Evolutionary conservation across 2,329 filamentous ascomycete genomes (phyloP), one percentile per base, ranked within the genome.

Genomic region (Venturia asperata): DNA sequence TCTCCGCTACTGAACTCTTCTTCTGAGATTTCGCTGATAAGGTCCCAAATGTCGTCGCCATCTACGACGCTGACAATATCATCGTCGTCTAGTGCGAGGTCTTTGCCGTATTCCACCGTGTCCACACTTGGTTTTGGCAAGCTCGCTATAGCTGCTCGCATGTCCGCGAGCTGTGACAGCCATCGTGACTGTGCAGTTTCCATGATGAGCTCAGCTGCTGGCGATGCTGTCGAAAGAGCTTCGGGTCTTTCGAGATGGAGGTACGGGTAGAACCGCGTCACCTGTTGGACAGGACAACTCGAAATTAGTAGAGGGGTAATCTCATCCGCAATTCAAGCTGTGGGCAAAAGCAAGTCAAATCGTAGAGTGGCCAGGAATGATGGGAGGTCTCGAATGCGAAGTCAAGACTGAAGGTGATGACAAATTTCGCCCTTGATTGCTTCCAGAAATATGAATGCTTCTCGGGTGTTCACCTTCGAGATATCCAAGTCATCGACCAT

Each of bases 1-100:
- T 90, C 78, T 65, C 83, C 89, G 70, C 86, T 88, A 71, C 84
- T 88, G 73, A 83, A 81, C 9, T 83, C 80, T 65, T 87, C 87
- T 24, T 86, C 85, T 30, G 89, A 87, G 61, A 83, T 83, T 62
- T 92, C 88, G 66, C 87, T 91, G 72, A 96, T 91, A 66, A 95
- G 86, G 74, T 97, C 92, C 93, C 93, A 97, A 11, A 97, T 87
- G 76, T 97, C 92, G 66, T 93, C 89, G 5, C 85, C 84, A 21
- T 83, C 85, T 55, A 83, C 85, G 5, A 52, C 62, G 15, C 19
- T 43, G 2, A 47, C 30, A 15, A 64, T 55, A 4, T 80, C 83
- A 42, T 90, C 87, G 10, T 91, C 85, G 67, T 90, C 87, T 62
- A 87, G 77, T 55, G 87, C 80, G 43, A 87, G 77, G 64, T 86